These are phyloP conservation scores for Pythium insidiosum DNA, from an alignment of 352 stramenopile species.

Conservation along the genomic window DNA sequence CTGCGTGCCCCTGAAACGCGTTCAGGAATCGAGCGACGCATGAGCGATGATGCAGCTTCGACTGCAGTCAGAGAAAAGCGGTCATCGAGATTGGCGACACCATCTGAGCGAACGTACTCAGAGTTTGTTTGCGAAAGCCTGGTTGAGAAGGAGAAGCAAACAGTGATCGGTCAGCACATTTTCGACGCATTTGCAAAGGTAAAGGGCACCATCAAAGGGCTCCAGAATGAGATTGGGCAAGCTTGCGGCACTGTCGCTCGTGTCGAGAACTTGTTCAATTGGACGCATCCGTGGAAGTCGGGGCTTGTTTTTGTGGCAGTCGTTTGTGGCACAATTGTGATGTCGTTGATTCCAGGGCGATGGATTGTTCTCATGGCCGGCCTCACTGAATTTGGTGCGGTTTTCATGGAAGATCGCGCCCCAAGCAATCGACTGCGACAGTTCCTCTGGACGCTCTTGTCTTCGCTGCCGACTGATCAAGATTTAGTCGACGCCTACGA, in stretches of 20 bases:
- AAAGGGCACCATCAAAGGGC: slow-evolving; percentile 68
- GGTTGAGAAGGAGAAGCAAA: slow-evolving; percentile 58
- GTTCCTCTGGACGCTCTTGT: slow-evolving; percentile 75
- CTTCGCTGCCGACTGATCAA: slow-evolving; percentile 71
- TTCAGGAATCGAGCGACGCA: no score
- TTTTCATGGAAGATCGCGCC: slow-evolving; percentile 67
- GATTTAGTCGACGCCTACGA: slow-evolving; percentile 76
- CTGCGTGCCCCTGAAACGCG: no score
- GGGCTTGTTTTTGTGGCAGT: slow-evolving; percentile 46
- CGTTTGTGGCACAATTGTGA: slow-evolving; percentile 37
- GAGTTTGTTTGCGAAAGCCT: slow-evolving; percentile 64
- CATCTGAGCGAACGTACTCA: slow-evolving; percentile 59
- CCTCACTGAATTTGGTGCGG: slow-evolving; percentile 67
- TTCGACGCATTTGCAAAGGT: slow-evolving; percentile 80
- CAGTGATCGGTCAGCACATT: slow-evolving; percentile 56
- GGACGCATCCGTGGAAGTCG: slow-evolving; percentile 85
- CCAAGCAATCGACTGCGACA: slow-evolving; percentile 75
- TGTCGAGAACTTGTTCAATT: slow-evolving; percentile 82
- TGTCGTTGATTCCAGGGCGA: slow-evolving; percentile 55
- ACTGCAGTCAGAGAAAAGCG: no score
- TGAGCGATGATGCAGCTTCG: no score
- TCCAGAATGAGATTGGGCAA: slow-evolving; percentile 70
- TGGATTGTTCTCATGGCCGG: slow-evolving; percentile 74
- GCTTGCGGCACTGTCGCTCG: slow-evolving; percentile 62
- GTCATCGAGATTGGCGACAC: no score